Evolutionary conservation across 2,329 filamentous ascomycete genomes (phyloP).

Genomic region (Microdochium trichocladiopsis): DNA sequence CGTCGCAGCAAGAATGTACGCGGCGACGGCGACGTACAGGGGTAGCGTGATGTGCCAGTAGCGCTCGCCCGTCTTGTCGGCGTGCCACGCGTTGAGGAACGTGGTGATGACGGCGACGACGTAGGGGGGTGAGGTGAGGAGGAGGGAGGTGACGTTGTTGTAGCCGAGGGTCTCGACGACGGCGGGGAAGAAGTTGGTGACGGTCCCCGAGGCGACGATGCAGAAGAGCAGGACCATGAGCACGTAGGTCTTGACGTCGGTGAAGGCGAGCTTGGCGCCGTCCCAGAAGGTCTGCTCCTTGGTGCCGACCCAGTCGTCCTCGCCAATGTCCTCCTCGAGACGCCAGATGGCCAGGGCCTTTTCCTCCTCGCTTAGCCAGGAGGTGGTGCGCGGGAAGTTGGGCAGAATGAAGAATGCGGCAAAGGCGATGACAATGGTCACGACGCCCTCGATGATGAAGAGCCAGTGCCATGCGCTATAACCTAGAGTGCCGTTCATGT

Average conservation of each 20-base stretch:
- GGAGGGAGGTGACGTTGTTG: conserved; percentile 48
- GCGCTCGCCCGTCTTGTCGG: conserved; percentile 63
- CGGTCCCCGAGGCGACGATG: conserved; percentile 47
- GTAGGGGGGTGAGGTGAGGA: conserved; percentile 60
- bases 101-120: conserved; percentile 55
- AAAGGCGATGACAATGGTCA: conserved; percentile 56
- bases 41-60: conserved; percentile 62
- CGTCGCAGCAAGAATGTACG: conserved; percentile 62
- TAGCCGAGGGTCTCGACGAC: conserved; percentile 65
- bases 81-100: conserved; percentile 61
- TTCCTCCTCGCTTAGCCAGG: conserved; percentile 51
- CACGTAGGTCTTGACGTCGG: conserved; percentile 54
- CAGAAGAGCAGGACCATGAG: conserved; percentile 51
- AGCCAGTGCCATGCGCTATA: conserved; percentile 59
- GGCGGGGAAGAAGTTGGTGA: conserved; percentile 65
- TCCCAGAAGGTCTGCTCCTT: conserved; percentile 47
- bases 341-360: conserved; percentile 51
- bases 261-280: conserved; percentile 47
- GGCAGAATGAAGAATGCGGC: conserved; percentile 54
- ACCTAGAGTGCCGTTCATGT: conserved; percentile 52
- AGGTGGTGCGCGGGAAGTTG: conserved; percentile 56
- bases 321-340: conserved; percentile 56
- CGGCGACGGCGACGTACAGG: conserved; percentile 50
- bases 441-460: conserved; percentile 63
- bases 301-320: conserved; percentile 54